Percentiles rank a stretch among this genome's conserved stretches.
Evolutionary conservation across 2,329 filamentous ascomycete species (phyloP).

Genomic region (Aspergillus clavatus): DNA sequence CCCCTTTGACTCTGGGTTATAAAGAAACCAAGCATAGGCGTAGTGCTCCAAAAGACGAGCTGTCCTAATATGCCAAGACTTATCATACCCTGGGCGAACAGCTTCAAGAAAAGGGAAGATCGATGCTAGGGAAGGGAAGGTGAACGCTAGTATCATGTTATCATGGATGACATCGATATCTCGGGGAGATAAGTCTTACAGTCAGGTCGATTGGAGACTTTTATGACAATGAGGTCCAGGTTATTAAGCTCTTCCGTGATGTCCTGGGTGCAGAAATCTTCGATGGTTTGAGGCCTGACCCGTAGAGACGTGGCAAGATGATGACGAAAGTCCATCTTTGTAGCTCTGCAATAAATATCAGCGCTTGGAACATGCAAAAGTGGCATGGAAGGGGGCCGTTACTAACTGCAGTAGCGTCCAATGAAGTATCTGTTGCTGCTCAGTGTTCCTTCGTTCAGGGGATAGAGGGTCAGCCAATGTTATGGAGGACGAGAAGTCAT

Average conservation of each 20-base stretch:
- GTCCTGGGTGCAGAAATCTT: neutral
- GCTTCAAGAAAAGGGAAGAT: conserved; percentile 11
- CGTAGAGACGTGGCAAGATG: neutral
- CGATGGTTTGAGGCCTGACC: neutral
- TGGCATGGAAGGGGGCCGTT: no score
- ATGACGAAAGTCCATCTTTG: neutral
- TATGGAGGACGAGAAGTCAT: conserved; percentile 16
- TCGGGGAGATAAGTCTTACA: conserved; percentile 1
- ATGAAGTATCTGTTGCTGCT: conserved; percentile 3
- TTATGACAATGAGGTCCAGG: conserved; percentile 8
- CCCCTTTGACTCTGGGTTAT: no score
- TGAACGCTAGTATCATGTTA: conserved; percentile 2
- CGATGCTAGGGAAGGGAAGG: conserved; percentile 6
- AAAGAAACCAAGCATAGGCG: conserved; percentile 2
- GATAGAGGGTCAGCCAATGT: no score
- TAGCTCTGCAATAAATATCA: conserved; percentile 4
- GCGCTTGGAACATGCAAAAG: neutral
- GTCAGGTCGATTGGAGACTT: conserved; percentile 7
- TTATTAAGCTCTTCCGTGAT: neutral
- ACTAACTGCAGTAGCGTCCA: conserved; percentile 3
- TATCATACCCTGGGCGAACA: conserved; percentile 1
- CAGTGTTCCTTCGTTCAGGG: conserved; percentile 5
- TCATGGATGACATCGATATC: neutral
- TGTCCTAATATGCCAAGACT: conserved; percentile 7
- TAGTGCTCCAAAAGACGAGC: conserved; percentile 8